Evolutionary conservation across 2,329 filamentous ascomycete genomes (phyloP), one percentile per base, ranked within the genome.

Genomic region (Ophiognomonia clavigignenti-juglandacearum): DNA sequence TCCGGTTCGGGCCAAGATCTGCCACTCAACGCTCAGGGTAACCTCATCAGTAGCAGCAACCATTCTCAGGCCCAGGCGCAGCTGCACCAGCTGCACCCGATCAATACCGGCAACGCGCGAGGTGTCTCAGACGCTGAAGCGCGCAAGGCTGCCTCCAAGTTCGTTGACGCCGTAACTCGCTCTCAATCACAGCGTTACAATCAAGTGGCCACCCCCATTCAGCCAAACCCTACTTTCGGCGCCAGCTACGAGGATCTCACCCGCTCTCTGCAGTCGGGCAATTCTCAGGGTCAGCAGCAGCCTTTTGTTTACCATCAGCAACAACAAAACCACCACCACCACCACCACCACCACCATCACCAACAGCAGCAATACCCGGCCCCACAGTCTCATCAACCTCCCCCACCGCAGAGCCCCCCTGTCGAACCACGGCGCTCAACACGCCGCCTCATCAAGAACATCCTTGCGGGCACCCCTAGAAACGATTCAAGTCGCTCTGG

Each of bases 361-460:
- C 44, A 27, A 22, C 47, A 45, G 10, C 51, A 58, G 52, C 53
- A 53, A 48, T 46, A 59, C 40, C 53, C 50, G 10, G 51, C 52
- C 20, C 50, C 50, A 34, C 53, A 38, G 34, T 52, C 45, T 13
- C 50, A 56, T 11, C 60, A 59, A 50, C 54, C n/a, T 23, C 8
- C 57, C 61, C 26, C 61, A 59, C 60, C 58, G 47, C 55, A 51
- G 10, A 59, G 53, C 47, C 51, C 60, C 44, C 54, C 53, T 38
- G 61, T 63, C 44, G 64, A 77, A 58, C 48, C 57, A 50, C 74
- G 75, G 57, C 72, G 73, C 51, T 76, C 72, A 37, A 72, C 74
- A 36, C 71, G 75, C 54, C 75, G 73, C 57, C 63, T 78, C 52
- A 71, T 80, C 61, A 78, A 73, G 62, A 75, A 71, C 55, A 73